Evolutionary conservation across 176 grass and related monocot genomes (phyloP).

Genomic region (Metroxylon sagu): DNA sequence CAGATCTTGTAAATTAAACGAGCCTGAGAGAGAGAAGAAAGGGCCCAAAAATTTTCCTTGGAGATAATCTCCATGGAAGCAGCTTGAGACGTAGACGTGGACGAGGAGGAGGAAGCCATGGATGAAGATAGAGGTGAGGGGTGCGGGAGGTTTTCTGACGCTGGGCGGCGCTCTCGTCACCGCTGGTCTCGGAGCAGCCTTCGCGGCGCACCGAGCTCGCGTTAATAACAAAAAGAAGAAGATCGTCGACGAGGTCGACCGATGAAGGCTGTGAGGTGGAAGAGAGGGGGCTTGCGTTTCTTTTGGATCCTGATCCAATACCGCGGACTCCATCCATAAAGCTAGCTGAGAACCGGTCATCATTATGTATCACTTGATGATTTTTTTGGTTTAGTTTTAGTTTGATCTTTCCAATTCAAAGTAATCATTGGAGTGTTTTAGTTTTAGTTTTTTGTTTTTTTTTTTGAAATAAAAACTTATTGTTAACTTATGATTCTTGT

Average conservation of each 20-base stretch:
- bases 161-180: background rate
- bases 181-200: background rate
- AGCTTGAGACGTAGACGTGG: background rate
- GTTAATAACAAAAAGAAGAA: background rate
- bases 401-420: too few relatives aligned
- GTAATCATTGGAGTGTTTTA: background rate
- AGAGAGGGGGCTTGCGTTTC: background rate
- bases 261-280: background rate
- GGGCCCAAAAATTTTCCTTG: background rate
- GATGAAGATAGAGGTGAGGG: background rate
- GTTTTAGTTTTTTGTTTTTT: background rate
- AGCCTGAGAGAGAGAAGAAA: background rate
- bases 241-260: background rate
- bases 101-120: background rate
- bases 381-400: background rate
- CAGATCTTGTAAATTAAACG: too few relatives aligned
- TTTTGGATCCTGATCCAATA: too few relatives aligned
- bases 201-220: background rate
- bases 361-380: background rate
- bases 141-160: background rate
- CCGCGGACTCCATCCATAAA: background rate
- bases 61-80: background rate
- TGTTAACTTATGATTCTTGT: background rate
- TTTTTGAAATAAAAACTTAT: background rate
- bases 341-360: background rate